Evolutionary conservation across 306 rosid species (phyloP).

Genomic region (Dicorynia guianensis): DNA sequence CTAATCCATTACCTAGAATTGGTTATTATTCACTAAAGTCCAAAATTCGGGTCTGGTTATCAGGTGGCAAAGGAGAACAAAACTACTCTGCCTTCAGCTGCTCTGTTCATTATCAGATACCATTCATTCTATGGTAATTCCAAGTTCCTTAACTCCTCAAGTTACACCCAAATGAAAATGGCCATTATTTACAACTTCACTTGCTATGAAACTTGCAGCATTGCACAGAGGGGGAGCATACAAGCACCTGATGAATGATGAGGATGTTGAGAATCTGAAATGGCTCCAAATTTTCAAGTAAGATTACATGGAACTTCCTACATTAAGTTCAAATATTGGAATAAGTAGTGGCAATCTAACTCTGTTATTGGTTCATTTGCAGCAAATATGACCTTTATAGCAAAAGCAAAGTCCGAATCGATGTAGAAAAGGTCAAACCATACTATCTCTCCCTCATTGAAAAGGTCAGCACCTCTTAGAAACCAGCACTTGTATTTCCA

Average conservation of each 20-base stretch:
- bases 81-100: slow-evolving; percentile 80
- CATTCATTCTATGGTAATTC: slow-evolving; percentile 81
- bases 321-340: neutral
- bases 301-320: neutral
- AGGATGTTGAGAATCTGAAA: slow-evolving; percentile 74
- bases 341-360: neutral
- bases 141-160: neutral
- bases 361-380: neutral
- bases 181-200: too few relatives aligned
- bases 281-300: slow-evolving; percentile 86
- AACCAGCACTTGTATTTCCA: neutral
- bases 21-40: too few relatives aligned
- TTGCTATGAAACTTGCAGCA: slow-evolving; percentile 53
- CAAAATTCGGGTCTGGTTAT: slow-evolving; percentile 23
- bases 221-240: slow-evolving; percentile 73
- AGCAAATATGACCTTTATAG: slow-evolving; percentile 91
- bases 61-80: slow-evolving; percentile 81
- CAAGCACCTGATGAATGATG: slow-evolving; percentile 75
- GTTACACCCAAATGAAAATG: neutral
- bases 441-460: slow-evolving; percentile 77
- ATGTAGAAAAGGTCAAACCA: slow-evolving; percentile 77
- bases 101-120: slow-evolving; percentile 81
- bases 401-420: slow-evolving; percentile 74
- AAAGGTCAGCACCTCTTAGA: slow-evolving; percentile 52
- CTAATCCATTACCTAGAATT: too few relatives aligned